Base-by-base conservation (phyloP, 2,329 filamentous ascomycete species). In the Moelleriella libera region DNA sequence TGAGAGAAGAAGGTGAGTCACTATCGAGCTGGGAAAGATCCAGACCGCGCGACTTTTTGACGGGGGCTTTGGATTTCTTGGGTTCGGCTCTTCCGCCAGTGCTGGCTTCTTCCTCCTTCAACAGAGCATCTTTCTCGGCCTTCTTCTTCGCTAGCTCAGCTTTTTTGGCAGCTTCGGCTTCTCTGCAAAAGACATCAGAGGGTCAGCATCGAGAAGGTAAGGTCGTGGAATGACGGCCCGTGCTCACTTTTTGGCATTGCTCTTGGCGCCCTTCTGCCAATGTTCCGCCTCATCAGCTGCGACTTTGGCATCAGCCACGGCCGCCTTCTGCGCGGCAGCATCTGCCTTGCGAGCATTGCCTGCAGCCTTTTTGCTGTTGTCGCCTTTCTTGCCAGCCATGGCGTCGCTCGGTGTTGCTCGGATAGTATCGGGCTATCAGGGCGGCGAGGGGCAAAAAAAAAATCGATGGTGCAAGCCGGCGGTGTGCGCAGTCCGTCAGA, bases 271-370 rank as follows among this genome's bases (percentile, higher is more conserved):
- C 67, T 92, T 88, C 9, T 74, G 58, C 92, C 92, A 98, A 57
- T 94, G 74, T 47, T 76, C 73, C 5, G 82, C 76, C 58, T 96
- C 90, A 30, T 65, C 78, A 3, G 71, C 76, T 5, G 79, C 79
- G 47, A 72, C 76, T 66, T 82, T 82, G 39, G 75, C 68, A 40
- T 87, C 76, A 50, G 82, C 81, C 3, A 66, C 80, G 0, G 87
- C 86, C 50, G 82, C 75, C 68, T 97, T 97, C 48, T 76, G 68
- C 7, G 86, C 85, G 1, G 88, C 90, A 3, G 80, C 82, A 45
- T 96, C 88, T 52, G 88, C 88, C 74, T 98, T 97, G 68, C 88
- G 78, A 52, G 89, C 88, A 65, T 96, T 88, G 53, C 90, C 92
- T 7, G 83, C 79, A 3, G 70, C 88, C 72, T 97, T 97, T 69